A percentile compares a stretch with the other conserved stretches of the same genome.
phyloP scores from a whole-genome alignment of 176 grass and related monocot species.

The Musa acuminata region DNA sequence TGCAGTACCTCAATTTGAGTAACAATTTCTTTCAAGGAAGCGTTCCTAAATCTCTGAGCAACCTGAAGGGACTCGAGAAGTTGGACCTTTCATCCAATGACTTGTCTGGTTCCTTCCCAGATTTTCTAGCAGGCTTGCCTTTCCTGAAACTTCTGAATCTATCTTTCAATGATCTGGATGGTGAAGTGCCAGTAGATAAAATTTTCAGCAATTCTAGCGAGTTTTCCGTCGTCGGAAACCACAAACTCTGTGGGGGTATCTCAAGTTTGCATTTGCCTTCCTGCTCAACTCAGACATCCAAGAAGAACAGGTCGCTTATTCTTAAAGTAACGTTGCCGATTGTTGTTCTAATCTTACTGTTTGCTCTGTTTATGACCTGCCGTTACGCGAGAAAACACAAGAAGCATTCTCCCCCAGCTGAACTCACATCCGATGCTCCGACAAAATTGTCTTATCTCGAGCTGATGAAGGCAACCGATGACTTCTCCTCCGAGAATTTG shows the following conservation, averaged over 20 bases:
- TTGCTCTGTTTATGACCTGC: neutral
- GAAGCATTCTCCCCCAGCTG: no score
- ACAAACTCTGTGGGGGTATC: constrained; percentile 23
- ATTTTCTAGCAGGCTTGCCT: constrained; percentile 19
- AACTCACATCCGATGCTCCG: neutral
- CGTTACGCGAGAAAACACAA: neutral
- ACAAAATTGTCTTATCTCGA: constrained; percentile 22
- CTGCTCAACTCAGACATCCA: constrained; percentile 5
- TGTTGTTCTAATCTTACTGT: neutral
- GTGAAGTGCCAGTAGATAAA: constrained; percentile 19
- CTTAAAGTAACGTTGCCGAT: constrained; percentile 23
- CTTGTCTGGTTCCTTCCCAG: constrained; percentile 31
- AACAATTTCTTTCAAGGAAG: constrained; percentile 37
- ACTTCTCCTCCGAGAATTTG: constrained; percentile 23
- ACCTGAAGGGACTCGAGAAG: constrained; percentile 15
- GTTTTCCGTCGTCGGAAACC: constrained; percentile 35
- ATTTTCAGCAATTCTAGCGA: constrained; percentile 27
- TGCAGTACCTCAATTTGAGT: constrained; percentile 40
- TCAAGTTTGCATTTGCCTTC: constrained; percentile 3
- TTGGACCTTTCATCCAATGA: constrained; percentile 48
- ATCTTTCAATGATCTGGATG: constrained; percentile 44
- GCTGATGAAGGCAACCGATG: constrained; percentile 18
- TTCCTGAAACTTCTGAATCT: constrained; percentile 33
- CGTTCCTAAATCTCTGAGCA: constrained; percentile 33
- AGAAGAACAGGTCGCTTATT: neutral